These are phyloP conservation scores for Clonostachys rhizophaga DNA, from an alignment of 2,329 filamentous ascomycete species.

Conservation along the genomic window DNA sequence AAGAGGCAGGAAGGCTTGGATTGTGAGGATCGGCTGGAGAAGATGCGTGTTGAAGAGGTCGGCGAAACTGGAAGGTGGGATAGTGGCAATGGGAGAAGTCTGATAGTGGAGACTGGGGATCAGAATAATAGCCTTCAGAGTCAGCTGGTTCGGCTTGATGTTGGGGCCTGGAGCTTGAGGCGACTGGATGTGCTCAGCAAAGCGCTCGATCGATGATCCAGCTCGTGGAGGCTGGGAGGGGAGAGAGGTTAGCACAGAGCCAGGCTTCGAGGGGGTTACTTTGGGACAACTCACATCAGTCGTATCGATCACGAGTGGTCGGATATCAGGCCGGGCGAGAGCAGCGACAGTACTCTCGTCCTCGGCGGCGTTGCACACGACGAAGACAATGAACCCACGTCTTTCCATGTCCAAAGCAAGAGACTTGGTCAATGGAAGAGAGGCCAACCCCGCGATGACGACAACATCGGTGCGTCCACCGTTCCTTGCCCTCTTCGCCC, in stretches of 20 bases:
- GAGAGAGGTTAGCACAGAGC: background rate
- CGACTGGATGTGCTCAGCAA: constrained; percentile 65
- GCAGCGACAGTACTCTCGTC: constrained; percentile 77
- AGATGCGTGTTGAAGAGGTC: constrained; percentile 91
- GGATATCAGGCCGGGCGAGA: constrained; percentile 76
- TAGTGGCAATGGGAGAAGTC: constrained; percentile 77
- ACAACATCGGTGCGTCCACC: constrained; percentile 83
- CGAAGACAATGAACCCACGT: constrained; percentile 87
- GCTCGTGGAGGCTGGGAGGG: constrained; percentile 58
- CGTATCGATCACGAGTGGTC: constrained; percentile 77
- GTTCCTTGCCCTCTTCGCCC: constrained; percentile 74
- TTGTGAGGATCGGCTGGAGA: constrained; percentile 80
- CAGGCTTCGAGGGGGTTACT: background rate
- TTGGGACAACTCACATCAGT: constrained; percentile 56
- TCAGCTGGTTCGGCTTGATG: constrained; percentile 70
- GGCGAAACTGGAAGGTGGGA: constrained; percentile 78
- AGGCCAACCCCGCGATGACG: constrained; percentile 84
- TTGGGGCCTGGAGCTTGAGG: constrained; percentile 74
- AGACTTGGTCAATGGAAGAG: constrained; percentile 77
- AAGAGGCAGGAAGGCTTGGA: constrained; percentile 84
- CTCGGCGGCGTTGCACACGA: constrained; percentile 80
- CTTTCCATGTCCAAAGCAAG: constrained; percentile 83
- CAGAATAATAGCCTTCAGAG: constrained; percentile 75
- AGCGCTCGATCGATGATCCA: constrained; percentile 65
- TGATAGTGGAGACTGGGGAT: constrained; percentile 80